Evolutionary conservation across 768 basidiomycete species (phyloP).

Genomic region (Xerocomellus amylosporus): DNA sequence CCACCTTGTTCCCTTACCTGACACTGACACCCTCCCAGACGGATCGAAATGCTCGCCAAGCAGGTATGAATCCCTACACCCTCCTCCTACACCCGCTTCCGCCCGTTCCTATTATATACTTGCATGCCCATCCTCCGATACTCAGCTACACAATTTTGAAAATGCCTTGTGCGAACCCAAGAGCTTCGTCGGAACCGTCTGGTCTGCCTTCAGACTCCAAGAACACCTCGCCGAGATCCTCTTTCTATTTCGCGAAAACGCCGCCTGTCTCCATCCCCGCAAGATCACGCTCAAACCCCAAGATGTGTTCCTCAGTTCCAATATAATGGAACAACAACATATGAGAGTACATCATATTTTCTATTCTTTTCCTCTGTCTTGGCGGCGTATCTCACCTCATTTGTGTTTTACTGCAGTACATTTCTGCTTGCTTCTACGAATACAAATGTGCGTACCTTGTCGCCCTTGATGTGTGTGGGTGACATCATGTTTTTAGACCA

Average conservation of each 20-base stretch:
- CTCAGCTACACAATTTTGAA: conserved; percentile 50
- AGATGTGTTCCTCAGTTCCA: conserved; percentile 34
- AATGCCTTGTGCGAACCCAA: conserved; percentile 54
- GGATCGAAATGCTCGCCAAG: conserved; percentile 45
- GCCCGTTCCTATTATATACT: not conserved
- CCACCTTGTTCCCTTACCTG: not conserved
- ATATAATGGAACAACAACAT: conserved; percentile 29
- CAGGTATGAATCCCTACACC: conserved; percentile 32
- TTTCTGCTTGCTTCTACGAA: conserved; percentile 45
- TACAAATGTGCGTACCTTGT: conserved; percentile 39
- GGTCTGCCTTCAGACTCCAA: conserved; percentile 48
- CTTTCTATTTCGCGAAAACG: conserved; percentile 52
- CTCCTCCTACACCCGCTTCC: not conserved
- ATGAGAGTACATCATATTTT: conserved; percentile 35
- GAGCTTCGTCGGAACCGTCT: conserved; percentile 53
- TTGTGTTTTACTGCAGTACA: conserved; percentile 36
- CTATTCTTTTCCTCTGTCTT: conserved; percentile 3
- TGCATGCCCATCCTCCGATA: not conserved
- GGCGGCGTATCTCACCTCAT: not conserved
- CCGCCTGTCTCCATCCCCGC: conserved; percentile 49
- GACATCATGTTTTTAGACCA: conserved; percentile 35
- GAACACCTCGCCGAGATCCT: conserved; percentile 48
- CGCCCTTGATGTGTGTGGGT: not conserved
- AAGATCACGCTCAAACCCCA: conserved; percentile 38
- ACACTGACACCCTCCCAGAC: conserved; percentile 30